Percentiles rank a stretch among this genome's conserved stretches.
These are phyloP conservation scores for Eucalyptus virginea DNA, from an alignment of 345 rosid genomes.

Conservation along the genomic window DNA sequence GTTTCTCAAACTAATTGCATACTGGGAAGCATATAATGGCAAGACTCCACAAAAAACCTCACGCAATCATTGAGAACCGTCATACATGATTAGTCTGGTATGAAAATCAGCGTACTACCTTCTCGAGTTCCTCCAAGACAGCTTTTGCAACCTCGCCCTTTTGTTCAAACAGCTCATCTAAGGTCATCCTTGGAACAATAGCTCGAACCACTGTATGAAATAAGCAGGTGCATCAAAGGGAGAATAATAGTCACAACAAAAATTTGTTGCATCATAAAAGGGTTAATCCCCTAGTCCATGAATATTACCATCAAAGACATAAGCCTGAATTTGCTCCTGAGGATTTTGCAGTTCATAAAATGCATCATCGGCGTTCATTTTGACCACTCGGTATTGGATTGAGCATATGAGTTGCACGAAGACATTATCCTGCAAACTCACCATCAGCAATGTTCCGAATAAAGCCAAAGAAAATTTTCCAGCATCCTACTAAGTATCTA, in stretches of 20 bases:
- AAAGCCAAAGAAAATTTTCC: neutral
- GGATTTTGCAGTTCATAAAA: slow-evolving; percentile 95
- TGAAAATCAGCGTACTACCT: slow-evolving; percentile 26
- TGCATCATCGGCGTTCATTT: slow-evolving; percentile 84
- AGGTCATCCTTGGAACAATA: slow-evolving; percentile 72
- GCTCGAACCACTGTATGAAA: slow-evolving; percentile 73
- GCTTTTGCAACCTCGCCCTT: slow-evolving; percentile 95
- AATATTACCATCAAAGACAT: slow-evolving; percentile 80
- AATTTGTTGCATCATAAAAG: neutral
- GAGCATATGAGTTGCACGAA: slow-evolving; percentile 94
- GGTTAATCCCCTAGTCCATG: neutral
- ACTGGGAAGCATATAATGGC: neutral
- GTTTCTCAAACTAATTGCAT: neutral
- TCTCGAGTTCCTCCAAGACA: slow-evolving; percentile 91
- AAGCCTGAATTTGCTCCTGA: slow-evolving; percentile 86
- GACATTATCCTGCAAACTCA: slow-evolving; percentile 36
- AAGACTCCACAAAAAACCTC: neutral
- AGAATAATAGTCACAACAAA: neutral
- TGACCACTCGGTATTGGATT: slow-evolving; percentile 78
- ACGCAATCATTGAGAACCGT: neutral
- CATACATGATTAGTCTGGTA: neutral
- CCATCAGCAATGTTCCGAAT: neutral
- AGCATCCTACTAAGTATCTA: neutral
- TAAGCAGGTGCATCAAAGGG: neutral
- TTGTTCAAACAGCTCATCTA: slow-evolving; percentile 93